Conservation (phyloP, 2,329 filamentous ascomycete genomes). For the Fusarium cyanostomum region DNA sequence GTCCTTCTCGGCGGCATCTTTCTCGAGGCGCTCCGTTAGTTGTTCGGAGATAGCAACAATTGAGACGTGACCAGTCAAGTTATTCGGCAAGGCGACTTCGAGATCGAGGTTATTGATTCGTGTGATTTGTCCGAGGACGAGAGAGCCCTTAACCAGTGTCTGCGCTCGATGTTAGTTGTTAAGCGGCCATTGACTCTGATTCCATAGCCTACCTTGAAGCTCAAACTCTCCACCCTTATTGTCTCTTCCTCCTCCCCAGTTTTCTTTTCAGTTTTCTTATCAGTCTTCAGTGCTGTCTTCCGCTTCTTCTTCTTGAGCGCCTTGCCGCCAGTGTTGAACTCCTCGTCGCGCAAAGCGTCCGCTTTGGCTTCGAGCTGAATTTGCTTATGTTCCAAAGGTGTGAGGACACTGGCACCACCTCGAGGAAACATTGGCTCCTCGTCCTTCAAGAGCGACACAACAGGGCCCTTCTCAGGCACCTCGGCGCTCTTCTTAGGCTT, state of each 20-base stretch:
- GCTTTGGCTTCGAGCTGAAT: conserved; percentile 93
- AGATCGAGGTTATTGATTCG: conserved; percentile 84
- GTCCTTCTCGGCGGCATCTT: conserved; percentile 63
- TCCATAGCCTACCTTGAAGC: conserved; percentile 75
- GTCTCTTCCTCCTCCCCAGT: conserved; percentile 56
- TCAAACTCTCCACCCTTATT: conserved; percentile 85
- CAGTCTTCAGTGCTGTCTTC: conserved; percentile 62
- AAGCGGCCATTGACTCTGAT: conserved; percentile 3
- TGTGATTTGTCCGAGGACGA: conserved; percentile 87
- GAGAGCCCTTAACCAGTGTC: conserved; percentile 84
- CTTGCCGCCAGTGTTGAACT: conserved; percentile 63
- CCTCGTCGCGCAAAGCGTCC: conserved; percentile 90
- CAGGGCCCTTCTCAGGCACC: conserved; percentile 46
- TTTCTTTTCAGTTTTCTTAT: conserved; percentile 61
- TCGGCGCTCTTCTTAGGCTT: conserved; percentile 46
- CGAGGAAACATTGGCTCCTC: conserved; percentile 93
- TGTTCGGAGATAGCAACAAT: conserved; percentile 90
- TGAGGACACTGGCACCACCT: conserved; percentile 89
- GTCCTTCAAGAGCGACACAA: conserved; percentile 66
- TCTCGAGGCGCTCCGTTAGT: conserved; percentile 80
- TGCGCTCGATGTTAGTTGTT: conserved; percentile 51
- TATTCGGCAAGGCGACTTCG: conserved; percentile 88
- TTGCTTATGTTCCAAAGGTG: conserved; percentile 94
- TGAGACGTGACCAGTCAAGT: conserved; percentile 87
- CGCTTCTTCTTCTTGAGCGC: conserved; percentile 63